A percentile compares a stretch with the other conserved stretches of the same genome.
Conservation (phyloP, 148 eudicot species). For the Chenopodium quinoa region DNA sequence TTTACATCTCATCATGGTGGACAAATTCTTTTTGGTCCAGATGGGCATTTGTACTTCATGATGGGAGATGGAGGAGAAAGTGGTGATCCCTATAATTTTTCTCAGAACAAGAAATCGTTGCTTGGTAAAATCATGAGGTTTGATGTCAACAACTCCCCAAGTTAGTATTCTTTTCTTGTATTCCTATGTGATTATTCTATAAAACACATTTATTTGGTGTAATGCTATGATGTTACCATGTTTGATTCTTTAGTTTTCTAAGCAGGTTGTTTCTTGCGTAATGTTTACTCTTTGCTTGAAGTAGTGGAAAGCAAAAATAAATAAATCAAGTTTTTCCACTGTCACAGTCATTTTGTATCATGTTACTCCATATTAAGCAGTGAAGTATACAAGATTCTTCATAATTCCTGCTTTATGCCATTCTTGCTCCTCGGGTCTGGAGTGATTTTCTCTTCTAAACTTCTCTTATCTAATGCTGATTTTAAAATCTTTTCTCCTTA, state of each 20-base stretch:
- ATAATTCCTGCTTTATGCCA: not conserved
- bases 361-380: not conserved
- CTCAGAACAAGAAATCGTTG: slow-evolving; percentile 83
- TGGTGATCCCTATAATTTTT: slow-evolving; percentile 81
- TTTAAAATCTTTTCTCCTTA: not conserved
- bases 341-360: not conserved
- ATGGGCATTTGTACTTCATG: slow-evolving; percentile 81
- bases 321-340: not conserved
- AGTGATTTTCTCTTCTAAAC: not conserved
- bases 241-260: not conserved
- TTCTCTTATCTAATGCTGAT: not conserved
- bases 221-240: not conserved
- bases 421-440: no score
- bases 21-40: slow-evolving; percentile 90
- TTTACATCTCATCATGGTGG: slow-evolving; percentile 82
- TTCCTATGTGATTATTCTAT: not conserved
- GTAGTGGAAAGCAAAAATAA: not conserved
- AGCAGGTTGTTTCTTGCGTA: not conserved
- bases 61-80: slow-evolving; percentile 88
- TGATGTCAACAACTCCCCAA: slow-evolving; percentile 57
- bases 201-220: not conserved
- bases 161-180: slow-evolving; percentile 40
- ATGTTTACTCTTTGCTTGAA: not conserved
- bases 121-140: slow-evolving; percentile 90
- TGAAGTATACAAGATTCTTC: not conserved